phyloP scores from a whole-genome alignment of 306 rosid species.

The Amphicarpaea edgeworthii region DNA sequence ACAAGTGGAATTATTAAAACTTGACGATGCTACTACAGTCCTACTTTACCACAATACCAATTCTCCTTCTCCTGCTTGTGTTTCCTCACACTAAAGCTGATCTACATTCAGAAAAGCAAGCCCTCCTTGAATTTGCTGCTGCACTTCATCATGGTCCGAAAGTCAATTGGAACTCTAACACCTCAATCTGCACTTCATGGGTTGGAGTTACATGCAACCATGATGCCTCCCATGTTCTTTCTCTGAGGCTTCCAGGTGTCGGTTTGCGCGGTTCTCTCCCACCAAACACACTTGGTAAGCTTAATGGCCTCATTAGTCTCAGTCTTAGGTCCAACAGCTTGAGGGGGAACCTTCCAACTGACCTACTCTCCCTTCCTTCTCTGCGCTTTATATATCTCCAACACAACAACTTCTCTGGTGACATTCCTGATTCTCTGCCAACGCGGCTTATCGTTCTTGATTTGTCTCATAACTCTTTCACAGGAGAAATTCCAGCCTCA shows the following conservation, averaged over 20 bases:
- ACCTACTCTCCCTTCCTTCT: constrained; percentile 73
- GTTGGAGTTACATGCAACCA: constrained; percentile 70
- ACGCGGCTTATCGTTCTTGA: constrained; percentile 67
- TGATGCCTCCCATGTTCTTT: constrained; percentile 57
- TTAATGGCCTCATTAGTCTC: constrained; percentile 64
- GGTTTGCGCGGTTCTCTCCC: constrained; percentile 76
- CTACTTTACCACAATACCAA: constrained; percentile 38
- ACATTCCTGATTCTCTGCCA: constrained; percentile 62
- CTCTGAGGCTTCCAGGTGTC: constrained; percentile 75
- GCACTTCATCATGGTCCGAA: constrained; percentile 75
- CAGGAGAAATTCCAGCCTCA: constrained; percentile 64
- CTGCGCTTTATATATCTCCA: constrained; percentile 68
- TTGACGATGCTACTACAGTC: constrained; percentile 58
- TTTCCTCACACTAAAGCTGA: constrained; percentile 56
- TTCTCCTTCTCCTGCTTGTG: constrained; percentile 51
- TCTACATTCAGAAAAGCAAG: constrained; percentile 76
- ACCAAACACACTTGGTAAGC: constrained; percentile 69
- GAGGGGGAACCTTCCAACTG: constrained; percentile 71
- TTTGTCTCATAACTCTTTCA: constrained; percentile 77
- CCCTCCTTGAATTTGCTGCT: constrained; percentile 76
- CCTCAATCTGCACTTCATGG: constrained; percentile 79
- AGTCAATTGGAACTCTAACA: constrained; percentile 68
- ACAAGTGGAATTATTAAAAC: constrained; percentile 51
- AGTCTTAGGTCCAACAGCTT: constrained; percentile 84
- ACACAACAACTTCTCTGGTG: constrained; percentile 71